phyloP scores from a whole-genome alignment of 208 protist genomes.

The Trypanosomatidae sp. region DNA sequence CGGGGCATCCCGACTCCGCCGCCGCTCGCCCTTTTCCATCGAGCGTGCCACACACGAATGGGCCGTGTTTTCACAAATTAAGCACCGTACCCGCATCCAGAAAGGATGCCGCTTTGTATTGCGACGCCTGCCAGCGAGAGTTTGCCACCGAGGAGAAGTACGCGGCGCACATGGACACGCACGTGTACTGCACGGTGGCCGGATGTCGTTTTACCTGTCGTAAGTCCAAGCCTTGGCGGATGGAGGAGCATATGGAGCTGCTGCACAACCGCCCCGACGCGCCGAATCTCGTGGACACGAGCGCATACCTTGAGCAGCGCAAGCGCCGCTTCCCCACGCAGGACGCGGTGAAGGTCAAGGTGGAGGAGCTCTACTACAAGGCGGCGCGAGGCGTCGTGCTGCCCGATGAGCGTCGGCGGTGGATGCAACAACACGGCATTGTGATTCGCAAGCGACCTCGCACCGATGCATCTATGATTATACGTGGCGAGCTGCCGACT shows the following conservation, averaged over 20 bases:
- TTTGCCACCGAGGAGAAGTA: constrained; percentile 59
- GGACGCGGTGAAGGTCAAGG: constrained; percentile 68
- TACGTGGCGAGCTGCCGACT: constrained; percentile 32
- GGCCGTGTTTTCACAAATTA: not conserved
- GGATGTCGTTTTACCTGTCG: constrained; percentile 88
- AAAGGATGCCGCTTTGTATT: constrained; percentile 36
- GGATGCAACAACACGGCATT: constrained; percentile 83
- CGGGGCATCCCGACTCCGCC: not conserved
- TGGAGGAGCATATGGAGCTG: constrained; percentile 87
- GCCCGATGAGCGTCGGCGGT: constrained; percentile 75
- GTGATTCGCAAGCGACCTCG: constrained; percentile 67
- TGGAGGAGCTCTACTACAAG: constrained; percentile 89
- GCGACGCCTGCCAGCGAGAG: constrained; percentile 80
- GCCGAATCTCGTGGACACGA: constrained; percentile 72
- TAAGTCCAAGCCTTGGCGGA: constrained; percentile 59
- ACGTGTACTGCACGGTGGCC: constrained; percentile 80
- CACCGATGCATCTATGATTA: constrained; percentile 56
- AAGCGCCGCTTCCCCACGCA: constrained; percentile 77
- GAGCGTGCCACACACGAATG: not conserved
- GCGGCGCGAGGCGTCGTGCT: constrained; percentile 72
- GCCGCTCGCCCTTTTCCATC: not conserved
- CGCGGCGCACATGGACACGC: constrained; percentile 57
- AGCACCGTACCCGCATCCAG: not conserved
- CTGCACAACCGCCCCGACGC: constrained; percentile 87
- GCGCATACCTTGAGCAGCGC: constrained; percentile 69